A percentile compares a stretch with the other conserved stretches of the same genome.
Evolutionary conservation across 129 eudicot species (phyloP).

Genomic region (Flaveria trinervia): DNA sequence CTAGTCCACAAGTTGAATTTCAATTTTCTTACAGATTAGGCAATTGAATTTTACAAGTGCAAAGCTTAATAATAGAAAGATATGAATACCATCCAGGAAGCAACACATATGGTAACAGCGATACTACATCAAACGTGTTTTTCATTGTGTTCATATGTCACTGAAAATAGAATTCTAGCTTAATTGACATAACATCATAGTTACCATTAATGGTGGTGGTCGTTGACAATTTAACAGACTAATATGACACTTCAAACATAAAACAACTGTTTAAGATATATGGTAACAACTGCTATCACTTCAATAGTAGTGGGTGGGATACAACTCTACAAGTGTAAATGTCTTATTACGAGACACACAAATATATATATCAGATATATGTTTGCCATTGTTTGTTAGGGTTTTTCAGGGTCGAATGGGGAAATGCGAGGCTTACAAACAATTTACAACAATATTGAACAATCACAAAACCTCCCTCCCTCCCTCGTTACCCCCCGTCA

Average conservation of each 20-base stretch:
- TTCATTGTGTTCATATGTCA: not conserved
- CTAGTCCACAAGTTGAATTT: not conserved
- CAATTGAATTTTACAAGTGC: slow-evolving; percentile 2
- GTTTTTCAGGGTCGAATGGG: not conserved
- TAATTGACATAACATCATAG: not conserved
- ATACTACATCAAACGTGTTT: not conserved
- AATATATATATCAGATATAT: not conserved
- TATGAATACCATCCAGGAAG: not conserved
- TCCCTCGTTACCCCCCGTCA: too few species aligned
- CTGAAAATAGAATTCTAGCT: not conserved
- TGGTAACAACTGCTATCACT: not conserved
- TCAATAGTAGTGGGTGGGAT: not conserved
- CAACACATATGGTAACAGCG: not conserved
- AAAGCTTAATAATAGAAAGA: slow-evolving; percentile 8
- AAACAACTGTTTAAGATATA: not conserved
- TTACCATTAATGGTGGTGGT: not conserved
- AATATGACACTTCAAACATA: not conserved
- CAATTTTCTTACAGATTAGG: not conserved
- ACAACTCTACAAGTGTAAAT: not conserved
- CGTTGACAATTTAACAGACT: not conserved
- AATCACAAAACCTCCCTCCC: too few species aligned
- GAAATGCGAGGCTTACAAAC: not conserved
- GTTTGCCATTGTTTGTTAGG: not conserved
- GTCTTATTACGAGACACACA: not conserved
- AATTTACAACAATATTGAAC: not conserved